Conservation (phyloP, 208 protist species). For the Trypanosomatidae sp. region DNA sequence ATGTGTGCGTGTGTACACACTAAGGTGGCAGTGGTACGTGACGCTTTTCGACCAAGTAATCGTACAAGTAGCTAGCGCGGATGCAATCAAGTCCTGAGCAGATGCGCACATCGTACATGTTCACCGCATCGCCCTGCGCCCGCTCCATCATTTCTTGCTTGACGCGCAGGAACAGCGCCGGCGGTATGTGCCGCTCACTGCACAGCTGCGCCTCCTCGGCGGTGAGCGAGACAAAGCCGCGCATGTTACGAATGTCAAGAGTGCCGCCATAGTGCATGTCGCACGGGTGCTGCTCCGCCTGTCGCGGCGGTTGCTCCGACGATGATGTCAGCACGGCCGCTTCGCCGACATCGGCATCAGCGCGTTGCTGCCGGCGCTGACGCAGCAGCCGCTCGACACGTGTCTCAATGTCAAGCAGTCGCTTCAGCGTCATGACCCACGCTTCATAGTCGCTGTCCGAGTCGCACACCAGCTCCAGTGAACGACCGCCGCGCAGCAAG, state of each 20-base stretch:
- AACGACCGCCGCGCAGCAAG: constrained; percentile 66
- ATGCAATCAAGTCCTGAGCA: constrained; percentile 67
- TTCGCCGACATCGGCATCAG: constrained; percentile 5
- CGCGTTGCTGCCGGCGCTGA: constrained; percentile 6
- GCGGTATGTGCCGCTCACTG: constrained; percentile 78
- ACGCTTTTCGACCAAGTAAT: constrained; percentile 52
- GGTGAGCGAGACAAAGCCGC: constrained; percentile 57
- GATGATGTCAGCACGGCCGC: not conserved
- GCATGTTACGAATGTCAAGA: constrained; percentile 75
- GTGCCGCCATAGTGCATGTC: constrained; percentile 72
- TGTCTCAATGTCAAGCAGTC: constrained; percentile 53
- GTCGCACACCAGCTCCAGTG: constrained; percentile 84
- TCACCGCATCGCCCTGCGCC: constrained; percentile 46
- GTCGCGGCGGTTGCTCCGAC: too few species aligned
- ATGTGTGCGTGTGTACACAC: not conserved
- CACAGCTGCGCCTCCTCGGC: constrained; percentile 69
- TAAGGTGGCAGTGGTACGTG: constrained; percentile 36
- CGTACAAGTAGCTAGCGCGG: constrained; percentile 54
- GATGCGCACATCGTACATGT: constrained; percentile 76
- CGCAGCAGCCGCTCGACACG: constrained; percentile 44
- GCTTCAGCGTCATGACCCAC: constrained; percentile 77
- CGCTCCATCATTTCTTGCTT: constrained; percentile 77
- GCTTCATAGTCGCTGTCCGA: constrained; percentile 84
- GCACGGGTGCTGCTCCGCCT: constrained; percentile 3
- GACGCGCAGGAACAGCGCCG: constrained; percentile 71